A percentile compares a stretch with the other conserved stretches of the same genome.
phyloP scores from a whole-genome alignment of 495 filamentous ascomycete genomes.

The Penicillium dipodomyicola region DNA sequence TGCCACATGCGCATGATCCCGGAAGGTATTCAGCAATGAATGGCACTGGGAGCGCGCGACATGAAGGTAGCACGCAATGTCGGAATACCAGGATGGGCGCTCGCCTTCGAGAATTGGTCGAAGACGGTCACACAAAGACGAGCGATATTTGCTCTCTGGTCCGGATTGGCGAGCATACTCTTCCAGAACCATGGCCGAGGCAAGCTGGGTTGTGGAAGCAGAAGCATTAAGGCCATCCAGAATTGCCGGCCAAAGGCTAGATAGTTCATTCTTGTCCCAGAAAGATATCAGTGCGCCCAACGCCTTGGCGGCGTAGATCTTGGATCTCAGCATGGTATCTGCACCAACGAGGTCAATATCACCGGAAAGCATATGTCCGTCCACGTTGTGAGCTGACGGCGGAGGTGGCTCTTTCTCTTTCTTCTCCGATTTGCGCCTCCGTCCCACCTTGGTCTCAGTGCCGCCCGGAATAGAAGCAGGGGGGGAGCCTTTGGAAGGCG shows the following conservation, averaged over 20 bases:
- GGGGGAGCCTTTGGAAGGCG: conserved; percentile 61
- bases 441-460: conserved; percentile 52
- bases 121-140: conserved; percentile 58
- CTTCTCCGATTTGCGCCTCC: conserved; percentile 79
- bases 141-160: conserved; percentile 44
- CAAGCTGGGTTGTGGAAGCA: conserved; percentile 80
- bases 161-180: conserved; percentile 65
- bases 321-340: conserved; percentile 83
- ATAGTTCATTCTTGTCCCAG: conserved; percentile 46
- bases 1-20: conserved; percentile 77
- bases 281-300: conserved; percentile 58
- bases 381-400: conserved; percentile 80
- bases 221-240: conserved; percentile 63
- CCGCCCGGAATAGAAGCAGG: conserved; percentile 18
- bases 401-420: conserved; percentile 72
- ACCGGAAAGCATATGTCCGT: conserved; percentile 95
- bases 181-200: conserved; percentile 79
- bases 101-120: conserved; percentile 74
- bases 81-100: conserved; percentile 77
- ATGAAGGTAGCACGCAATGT: conserved; percentile 83
- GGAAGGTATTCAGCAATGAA: conserved; percentile 82
- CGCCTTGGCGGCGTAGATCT: conserved; percentile 79
- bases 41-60: conserved; percentile 87
- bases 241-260: conserved; percentile 49
- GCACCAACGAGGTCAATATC: conserved; percentile 91